Conservation (phyloP, 2,329 filamentous ascomycete genomes). For the Pseudocercospora fijiensis region DNA sequence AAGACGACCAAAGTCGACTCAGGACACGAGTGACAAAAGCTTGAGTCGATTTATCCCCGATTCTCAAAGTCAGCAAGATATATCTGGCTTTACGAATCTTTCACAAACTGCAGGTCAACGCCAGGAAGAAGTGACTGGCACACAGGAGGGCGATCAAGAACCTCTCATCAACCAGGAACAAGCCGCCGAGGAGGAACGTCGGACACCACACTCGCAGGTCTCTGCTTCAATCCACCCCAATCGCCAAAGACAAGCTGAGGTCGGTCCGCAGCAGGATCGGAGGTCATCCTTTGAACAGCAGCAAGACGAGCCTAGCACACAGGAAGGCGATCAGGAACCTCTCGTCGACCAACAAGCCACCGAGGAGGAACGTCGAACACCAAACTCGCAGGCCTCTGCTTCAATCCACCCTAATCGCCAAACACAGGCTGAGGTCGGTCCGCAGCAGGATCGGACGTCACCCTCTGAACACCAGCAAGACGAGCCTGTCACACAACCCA, state of each 20-base stretch:
- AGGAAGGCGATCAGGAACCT: too few relatives aligned
- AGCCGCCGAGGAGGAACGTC: neutral
- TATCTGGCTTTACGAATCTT: neutral
- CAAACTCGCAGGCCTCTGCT: neutral
- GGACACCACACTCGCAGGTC: neutral
- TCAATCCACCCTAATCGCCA: neutral
- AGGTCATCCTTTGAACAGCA: neutral
- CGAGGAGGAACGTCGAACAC: neutral
- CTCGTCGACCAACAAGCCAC: too few relatives aligned
- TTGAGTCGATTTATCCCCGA: conserved; percentile 25
- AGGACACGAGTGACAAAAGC: conserved; percentile 18
- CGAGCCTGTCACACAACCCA: neutral
- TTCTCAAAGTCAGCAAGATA: conserved; percentile 25
- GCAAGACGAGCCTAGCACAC: neutral
- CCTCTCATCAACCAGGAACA: neutral
- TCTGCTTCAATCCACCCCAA: neutral
- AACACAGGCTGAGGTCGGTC: neutral
- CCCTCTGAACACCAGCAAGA: neutral
- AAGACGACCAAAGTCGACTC: conserved; percentile 17
- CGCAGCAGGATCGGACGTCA: neutral
- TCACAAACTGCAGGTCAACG: neutral
- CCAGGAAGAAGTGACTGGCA: neutral
- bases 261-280: neutral
- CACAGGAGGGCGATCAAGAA: neutral
- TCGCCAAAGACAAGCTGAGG: neutral